phyloP scores from a whole-genome alignment of 2,329 filamentous ascomycete species.

The Cercospora citrullina region DNA sequence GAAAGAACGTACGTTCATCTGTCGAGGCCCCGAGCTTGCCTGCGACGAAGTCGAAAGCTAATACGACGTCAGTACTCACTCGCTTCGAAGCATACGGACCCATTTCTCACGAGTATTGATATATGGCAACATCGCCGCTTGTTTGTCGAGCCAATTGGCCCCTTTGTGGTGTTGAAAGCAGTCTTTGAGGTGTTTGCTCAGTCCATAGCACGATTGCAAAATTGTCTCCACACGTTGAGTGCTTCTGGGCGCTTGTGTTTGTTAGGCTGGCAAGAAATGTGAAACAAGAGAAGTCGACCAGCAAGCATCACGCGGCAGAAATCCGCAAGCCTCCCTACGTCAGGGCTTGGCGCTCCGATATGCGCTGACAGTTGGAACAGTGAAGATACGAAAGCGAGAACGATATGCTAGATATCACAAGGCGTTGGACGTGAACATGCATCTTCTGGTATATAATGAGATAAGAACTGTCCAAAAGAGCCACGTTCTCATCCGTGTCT shows the following conservation, averaged over 20 bases:
- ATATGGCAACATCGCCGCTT: conserved; percentile 59
- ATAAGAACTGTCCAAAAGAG: conserved; percentile 3
- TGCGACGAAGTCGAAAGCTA: conserved; percentile 63
- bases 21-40: conserved; percentile 60
- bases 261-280: neutral
- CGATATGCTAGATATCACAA: neutral
- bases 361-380: neutral
- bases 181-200: neutral
- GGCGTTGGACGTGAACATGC: neutral
- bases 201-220: neutral
- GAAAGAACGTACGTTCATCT: conserved; percentile 58
- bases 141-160: conserved; percentile 12
- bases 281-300: conserved; percentile 7
- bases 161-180: neutral
- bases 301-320: conserved; percentile 3
- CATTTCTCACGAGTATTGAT: conserved; percentile 60
- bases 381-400: conserved; percentile 8
- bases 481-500: neutral
- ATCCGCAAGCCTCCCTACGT: neutral
- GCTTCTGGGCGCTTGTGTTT: neutral
- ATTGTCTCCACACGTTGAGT: neutral
- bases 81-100: neutral
- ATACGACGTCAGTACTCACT: conserved; percentile 22
- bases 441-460: neutral
- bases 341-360: conserved; percentile 3